Evolutionary conservation across 2,329 filamentous ascomycete genomes (phyloP).

Genomic region (Paracamarosporium sp.): DNA sequence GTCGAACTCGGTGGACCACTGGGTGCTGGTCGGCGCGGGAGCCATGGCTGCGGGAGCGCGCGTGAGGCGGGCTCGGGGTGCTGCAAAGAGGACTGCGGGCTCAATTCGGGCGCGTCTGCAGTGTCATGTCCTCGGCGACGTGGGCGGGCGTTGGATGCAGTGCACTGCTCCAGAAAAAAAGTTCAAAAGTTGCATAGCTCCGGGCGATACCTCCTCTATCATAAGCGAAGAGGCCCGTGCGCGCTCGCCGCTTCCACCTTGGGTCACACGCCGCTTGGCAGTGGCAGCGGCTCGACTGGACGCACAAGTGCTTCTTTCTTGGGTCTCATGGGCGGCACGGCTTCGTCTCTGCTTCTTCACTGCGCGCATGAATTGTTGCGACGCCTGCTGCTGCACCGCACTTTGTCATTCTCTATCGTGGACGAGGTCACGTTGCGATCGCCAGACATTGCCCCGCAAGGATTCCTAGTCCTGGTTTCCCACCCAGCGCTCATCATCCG

Average conservation of each 20-base stretch:
- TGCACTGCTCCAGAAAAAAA: slow-evolving; percentile 16
- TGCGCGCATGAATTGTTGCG: slow-evolving; percentile 16
- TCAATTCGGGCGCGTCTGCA: slow-evolving; percentile 2
- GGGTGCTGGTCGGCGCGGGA: slow-evolving; percentile 54
- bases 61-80: not conserved
- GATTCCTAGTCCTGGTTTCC: slow-evolving; percentile 39
- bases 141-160: not conserved
- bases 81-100: not conserved
- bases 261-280: slow-evolving; percentile 25
- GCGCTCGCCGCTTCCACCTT: slow-evolving; percentile 4
- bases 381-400: slow-evolving; percentile 14
- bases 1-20: slow-evolving; percentile 87
- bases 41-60: slow-evolving; percentile 32
- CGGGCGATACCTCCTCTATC: slow-evolving; percentile 20
- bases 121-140: slow-evolving; percentile 3
- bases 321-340: slow-evolving; percentile 39
- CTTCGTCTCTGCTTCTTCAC: slow-evolving; percentile 31
- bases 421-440: slow-evolving; percentile 34
- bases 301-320: slow-evolving; percentile 27
- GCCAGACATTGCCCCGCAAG: slow-evolving; percentile 40
- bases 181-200: slow-evolving; percentile 23
- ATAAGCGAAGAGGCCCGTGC: slow-evolving; percentile 23
- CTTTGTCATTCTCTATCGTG: slow-evolving; percentile 32
- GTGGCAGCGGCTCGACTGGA: slow-evolving; percentile 7
- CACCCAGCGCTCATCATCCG: slow-evolving; percentile 32